Conservation (phyloP, 2,329 filamentous ascomycete species). For the Trichoderma simmonsii region DNA sequence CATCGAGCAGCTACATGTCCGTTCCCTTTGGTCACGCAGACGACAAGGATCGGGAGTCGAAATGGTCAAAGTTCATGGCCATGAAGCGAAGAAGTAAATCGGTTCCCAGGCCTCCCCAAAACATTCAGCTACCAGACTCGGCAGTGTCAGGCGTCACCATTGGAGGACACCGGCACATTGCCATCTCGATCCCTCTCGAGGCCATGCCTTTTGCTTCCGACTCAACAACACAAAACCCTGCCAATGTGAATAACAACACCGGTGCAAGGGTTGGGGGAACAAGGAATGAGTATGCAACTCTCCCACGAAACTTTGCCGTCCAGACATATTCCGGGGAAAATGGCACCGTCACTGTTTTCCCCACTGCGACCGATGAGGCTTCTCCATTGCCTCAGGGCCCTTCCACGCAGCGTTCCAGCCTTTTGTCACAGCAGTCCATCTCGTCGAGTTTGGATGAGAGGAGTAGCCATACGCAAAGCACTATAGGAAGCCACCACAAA, state of each 20-base stretch:
- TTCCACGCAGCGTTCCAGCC: background rate
- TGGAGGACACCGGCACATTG: slow-evolving; percentile 55
- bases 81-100: slow-evolving; percentile 37
- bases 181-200: slow-evolving; percentile 57
- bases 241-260: slow-evolving; percentile 25
- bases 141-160: slow-evolving; percentile 53
- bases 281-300: background rate
- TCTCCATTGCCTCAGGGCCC: background rate
- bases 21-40: slow-evolving; percentile 33
- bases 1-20: slow-evolving; percentile 50
- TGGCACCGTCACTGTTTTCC: slow-evolving; percentile 37
- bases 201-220: slow-evolving; percentile 42
- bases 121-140: slow-evolving; percentile 50
- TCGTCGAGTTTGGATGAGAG: background rate
- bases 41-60: slow-evolving; percentile 33
- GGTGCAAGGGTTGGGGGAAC: background rate
- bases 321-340: slow-evolving; percentile 35
- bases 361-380: background rate
- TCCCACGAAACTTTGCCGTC: slow-evolving; percentile 23
- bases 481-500: background rate
- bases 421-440: background rate
- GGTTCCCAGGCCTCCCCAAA: slow-evolving; percentile 28
- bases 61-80: slow-evolving; percentile 44
- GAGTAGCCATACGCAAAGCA: background rate
- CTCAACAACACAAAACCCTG: slow-evolving; percentile 34